Conservation (phyloP, 148 eudicot species). For the Polygonum aviculare region DNA sequence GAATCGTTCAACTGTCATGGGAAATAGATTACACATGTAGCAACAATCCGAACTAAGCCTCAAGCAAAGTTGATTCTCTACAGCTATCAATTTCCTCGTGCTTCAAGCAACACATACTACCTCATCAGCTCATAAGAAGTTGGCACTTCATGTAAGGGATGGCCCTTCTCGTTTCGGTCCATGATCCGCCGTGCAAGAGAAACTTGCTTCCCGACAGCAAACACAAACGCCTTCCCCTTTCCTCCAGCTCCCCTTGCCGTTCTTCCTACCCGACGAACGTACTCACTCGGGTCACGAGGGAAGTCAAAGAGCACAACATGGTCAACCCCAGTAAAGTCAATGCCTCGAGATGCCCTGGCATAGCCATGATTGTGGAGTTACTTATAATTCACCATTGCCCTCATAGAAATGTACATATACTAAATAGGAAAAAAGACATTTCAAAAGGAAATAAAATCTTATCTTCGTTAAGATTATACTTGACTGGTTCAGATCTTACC, state of each 20-base stretch:
- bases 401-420: too few species aligned
- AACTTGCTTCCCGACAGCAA: constrained; percentile 94
- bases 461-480: too few species aligned
- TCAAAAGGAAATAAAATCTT: too few species aligned
- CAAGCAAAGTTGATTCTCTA: background rate
- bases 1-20: background rate
- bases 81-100: background rate
- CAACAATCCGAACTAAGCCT: background rate
- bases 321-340: constrained; percentile 74
- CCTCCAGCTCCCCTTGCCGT: constrained; percentile 96
- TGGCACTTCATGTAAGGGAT: constrained; percentile 93
- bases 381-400: too few species aligned
- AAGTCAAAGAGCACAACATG: constrained; percentile 88
- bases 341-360: constrained; percentile 90
- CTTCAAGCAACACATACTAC: background rate
- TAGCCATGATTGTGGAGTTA: background rate
- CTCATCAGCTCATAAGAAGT: constrained; percentile 30
- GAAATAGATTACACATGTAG: background rate
- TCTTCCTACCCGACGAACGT: constrained; percentile 93
- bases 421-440: too few species aligned
- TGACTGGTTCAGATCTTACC: too few species aligned
- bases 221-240: constrained; percentile 75
- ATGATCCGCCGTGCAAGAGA: constrained; percentile 76
- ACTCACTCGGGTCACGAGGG: constrained; percentile 97
- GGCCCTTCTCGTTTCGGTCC: constrained; percentile 84